Evolutionary conservation across 768 basidiomycete genomes (phyloP).

Genomic region (Leccinellum luteum): DNA sequence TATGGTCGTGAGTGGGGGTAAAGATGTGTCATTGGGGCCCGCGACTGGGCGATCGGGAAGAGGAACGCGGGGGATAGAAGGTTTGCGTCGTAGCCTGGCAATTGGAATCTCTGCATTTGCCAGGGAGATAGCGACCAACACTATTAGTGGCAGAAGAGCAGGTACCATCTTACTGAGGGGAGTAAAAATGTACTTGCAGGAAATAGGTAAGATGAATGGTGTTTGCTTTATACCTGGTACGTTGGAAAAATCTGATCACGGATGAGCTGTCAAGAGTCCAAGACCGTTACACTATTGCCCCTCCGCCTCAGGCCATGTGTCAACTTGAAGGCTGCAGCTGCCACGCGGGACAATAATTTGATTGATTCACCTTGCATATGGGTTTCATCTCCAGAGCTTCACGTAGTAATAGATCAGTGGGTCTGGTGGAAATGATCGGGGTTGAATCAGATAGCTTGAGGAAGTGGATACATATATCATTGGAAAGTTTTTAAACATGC

Average conservation of each 20-base stretch:
- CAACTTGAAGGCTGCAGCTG: not conserved
- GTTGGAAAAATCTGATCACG: not conserved
- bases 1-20: conserved; percentile 26
- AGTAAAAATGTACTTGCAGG: not conserved
- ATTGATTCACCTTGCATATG: not conserved
- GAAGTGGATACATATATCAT: not conserved
- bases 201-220: not conserved
- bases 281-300: not conserved
- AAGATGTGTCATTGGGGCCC: conserved; percentile 23
- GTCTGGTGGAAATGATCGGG: not conserved
- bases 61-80: conserved; percentile 13
- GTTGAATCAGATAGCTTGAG: not conserved
- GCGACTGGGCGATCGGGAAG: conserved; percentile 7
- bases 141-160: conserved; percentile 6
- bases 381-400: not conserved
- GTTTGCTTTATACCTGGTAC: not conserved
- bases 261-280: not conserved
- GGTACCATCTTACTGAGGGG: conserved; percentile 9
- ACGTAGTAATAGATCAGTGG: not conserved
- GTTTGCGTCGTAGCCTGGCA: conserved; percentile 21
- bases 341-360: not conserved
- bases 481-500: not conserved
- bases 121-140: conserved; percentile 9
- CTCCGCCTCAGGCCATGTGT: not conserved
- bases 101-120: conserved; percentile 19